Base-by-base conservation (phyloP, 192 early-diverging fungal species). In the Linnemannia elongata region DNA sequence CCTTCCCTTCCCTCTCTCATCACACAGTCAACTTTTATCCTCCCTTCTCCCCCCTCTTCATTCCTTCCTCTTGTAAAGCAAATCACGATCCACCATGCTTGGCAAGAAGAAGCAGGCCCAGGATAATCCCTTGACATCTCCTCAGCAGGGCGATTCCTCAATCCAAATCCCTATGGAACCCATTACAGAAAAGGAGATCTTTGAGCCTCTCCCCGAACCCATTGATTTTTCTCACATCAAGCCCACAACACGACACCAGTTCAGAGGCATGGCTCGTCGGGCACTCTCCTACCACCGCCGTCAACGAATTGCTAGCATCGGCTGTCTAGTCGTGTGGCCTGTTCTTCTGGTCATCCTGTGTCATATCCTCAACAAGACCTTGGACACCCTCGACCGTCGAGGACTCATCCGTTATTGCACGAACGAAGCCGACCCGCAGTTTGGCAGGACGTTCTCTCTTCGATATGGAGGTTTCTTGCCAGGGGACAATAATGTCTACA, bases 251-350 rank as follows among this genome's bases (percentile, higher is more conserved):
- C 42, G 13, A 8, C 55, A 78, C n/a, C 77, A 78, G 77, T 30
- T 78, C 22, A 69, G 77, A 38, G 77, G 52, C 18, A 44, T 78
- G 33, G 27, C 63, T 27, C 77, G 77, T 22, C 69, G 77, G 5
- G 44, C 77, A 9, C 45, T 78, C 6, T 78, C 77, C 0, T 78
- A 78, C 22, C 77, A 78, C 69, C 77, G 77, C 27, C 77, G 77
- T 36, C 69, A 78, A 27, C 66, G 68, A 6, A 38, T 72, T 45
- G 55, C 69, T 35, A 78, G 38, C 45, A 17, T 55, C 24, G 47
- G n/a, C n/a, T 78, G 77, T 38, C 69, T 78, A 12, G 69, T 78
- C 22, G n/a, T 78, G 24, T 78, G 69, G 77, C 69, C 77, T 17
- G 22, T 78, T 13, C 2, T 78, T 13, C 24, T 78, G 44, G 77